These are phyloP conservation scores for Pyrenochaeta sp. DNA, from an alignment of 2,329 filamentous ascomycete species.

Conservation along the genomic window DNA sequence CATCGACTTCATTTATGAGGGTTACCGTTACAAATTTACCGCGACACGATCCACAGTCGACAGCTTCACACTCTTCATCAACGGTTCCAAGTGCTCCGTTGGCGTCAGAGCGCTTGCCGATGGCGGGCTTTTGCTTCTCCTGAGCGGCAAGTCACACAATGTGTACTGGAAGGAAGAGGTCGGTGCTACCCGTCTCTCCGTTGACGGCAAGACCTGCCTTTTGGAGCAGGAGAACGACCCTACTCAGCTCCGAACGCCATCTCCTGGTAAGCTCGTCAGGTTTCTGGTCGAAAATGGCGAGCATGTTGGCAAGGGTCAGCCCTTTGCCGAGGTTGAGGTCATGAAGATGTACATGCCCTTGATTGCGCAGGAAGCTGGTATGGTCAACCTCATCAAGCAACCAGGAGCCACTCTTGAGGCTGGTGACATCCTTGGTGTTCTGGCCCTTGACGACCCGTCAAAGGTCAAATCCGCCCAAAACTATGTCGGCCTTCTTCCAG, in stretches of 20 bases:
- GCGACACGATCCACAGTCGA: slow-evolving; percentile 90
- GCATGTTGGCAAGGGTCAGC: slow-evolving; percentile 89
- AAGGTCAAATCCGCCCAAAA: slow-evolving; percentile 96
- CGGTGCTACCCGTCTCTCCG: slow-evolving; percentile 91
- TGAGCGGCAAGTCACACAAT: slow-evolving; percentile 94
- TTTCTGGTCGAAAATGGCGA: slow-evolving; percentile 95
- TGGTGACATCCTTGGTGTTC: slow-evolving; percentile 97
- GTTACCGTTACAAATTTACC: slow-evolving; percentile 96
- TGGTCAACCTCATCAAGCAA: slow-evolving; percentile 98
- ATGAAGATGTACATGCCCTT: slow-evolving; percentile 99
- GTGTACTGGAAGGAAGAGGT: slow-evolving; percentile 99
- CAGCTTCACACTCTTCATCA: slow-evolving; percentile 98
- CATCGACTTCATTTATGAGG: slow-evolving; percentile 98
- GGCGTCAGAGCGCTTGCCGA: slow-evolving; percentile 93
- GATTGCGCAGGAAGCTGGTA: slow-evolving; percentile 90
- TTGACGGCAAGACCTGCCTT: slow-evolving; percentile 97
- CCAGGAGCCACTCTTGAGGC: slow-evolving; percentile 97
- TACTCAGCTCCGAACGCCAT: slow-evolving; percentile 92
- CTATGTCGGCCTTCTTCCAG: slow-evolving; percentile 89
- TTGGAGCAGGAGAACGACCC: slow-evolving; percentile 99
- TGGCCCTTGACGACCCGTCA: slow-evolving; percentile 92
- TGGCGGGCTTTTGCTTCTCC: slow-evolving; percentile 88
- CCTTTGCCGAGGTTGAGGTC: slow-evolving; percentile 97
- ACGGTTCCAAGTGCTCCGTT: slow-evolving; percentile 94
- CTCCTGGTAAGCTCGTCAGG: slow-evolving; percentile 97